Conservation (phyloP, 164 flowering plant genomes). For the Liriodendron chinense region DNA sequence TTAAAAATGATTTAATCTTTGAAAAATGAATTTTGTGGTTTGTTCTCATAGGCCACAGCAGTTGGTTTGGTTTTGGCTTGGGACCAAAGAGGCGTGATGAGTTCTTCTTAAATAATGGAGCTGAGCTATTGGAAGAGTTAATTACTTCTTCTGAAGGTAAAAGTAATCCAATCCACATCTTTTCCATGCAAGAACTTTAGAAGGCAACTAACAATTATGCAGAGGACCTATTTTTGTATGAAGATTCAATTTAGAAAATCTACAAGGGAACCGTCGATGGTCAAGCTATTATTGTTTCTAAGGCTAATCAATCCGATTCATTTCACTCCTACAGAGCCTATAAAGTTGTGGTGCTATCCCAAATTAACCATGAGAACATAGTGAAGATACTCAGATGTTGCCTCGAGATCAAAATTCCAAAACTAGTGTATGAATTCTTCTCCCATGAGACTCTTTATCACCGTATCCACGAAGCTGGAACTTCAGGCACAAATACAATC, state of each 20-base stretch:
- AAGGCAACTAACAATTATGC: constrained; percentile 9
- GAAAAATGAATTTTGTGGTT: no score
- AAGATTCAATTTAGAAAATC: no score
- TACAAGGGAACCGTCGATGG: constrained; percentile 5
- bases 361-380: no score
- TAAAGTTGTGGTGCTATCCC: no score
- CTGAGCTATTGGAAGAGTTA: not conserved
- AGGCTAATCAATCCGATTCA: not conserved
- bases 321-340: no score
- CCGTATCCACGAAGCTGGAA: not conserved
- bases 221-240: not conserved
- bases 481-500: no score
- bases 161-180: not conserved
- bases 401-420: not conserved
- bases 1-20: no score
- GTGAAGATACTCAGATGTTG: no score
- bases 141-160: not conserved
- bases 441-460: no score
- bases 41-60: not conserved
- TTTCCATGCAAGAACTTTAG: not conserved
- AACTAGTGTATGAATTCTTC: no score
- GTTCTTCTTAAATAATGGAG: not conserved
- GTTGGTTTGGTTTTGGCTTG: not conserved
- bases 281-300: not conserved
- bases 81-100: not conserved